A percentile compares a stretch with the other conserved stretches of the same genome.
Evolutionary conservation across 2,329 filamentous ascomycete genomes (phyloP).

Genomic region (Microdochium trichocladiopsis): DNA sequence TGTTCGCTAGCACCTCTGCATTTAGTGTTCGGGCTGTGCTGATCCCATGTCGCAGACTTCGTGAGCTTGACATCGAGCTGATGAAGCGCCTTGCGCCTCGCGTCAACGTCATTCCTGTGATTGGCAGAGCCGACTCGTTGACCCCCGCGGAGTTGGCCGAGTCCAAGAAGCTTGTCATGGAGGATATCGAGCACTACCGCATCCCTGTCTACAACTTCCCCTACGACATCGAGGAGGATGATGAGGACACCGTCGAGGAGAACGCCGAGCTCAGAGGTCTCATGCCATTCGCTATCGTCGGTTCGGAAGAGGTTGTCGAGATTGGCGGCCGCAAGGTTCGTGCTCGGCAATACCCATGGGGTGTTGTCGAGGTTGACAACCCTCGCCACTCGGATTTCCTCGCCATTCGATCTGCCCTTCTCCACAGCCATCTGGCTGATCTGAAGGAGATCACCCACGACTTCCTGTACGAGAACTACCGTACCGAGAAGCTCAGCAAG

Average conservation of each 20-base stretch:
- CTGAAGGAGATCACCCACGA: constrained; percentile 99
- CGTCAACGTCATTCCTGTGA: constrained; percentile 98
- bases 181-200: constrained; percentile 99
- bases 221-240: constrained; percentile 98
- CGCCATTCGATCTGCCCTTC: constrained; percentile 88
- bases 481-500: constrained; percentile 99
- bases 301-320: constrained; percentile 91
- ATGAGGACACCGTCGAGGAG: constrained; percentile 98
- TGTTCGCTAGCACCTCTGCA: constrained; percentile 11
- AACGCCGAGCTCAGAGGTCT: constrained; percentile 94
- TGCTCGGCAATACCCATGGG: constrained; percentile 97
- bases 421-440: constrained; percentile 96
- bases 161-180: constrained; percentile 99
- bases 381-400: constrained; percentile 98
- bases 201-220: constrained; percentile 99
- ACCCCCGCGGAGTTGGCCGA: constrained; percentile 95
- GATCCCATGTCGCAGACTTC: constrained; percentile 54
- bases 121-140: constrained; percentile 95
- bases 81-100: constrained; percentile 98
- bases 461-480: constrained; percentile 99
- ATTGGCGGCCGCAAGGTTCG: constrained; percentile 88
- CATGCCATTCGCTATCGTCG: constrained; percentile 99
- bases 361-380: constrained; percentile 98
- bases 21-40: not conserved
- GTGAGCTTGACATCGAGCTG: constrained; percentile 97